Evolutionary conservation across 108 stramenopile species (phyloP).

Genomic region (Thalassiosira profunda): DNA sequence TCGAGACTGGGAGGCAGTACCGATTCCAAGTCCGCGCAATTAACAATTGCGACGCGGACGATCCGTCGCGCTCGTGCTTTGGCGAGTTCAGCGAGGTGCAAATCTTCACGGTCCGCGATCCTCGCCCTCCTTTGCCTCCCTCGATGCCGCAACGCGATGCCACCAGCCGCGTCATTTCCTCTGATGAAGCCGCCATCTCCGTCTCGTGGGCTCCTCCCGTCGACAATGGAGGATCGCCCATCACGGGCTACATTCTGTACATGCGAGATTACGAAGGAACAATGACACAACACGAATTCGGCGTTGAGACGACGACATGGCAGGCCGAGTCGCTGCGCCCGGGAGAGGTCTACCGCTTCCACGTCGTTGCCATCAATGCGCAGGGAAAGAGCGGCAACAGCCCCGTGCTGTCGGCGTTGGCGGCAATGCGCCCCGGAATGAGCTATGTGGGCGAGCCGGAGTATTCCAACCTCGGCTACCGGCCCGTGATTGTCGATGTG

Average conservation of each 20-base stretch:
- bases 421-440: conserved; percentile 60
- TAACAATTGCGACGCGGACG: conserved; percentile 72
- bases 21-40: conserved; percentile 85
- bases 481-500: conserved; percentile 57
- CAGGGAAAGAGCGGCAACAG: conserved; percentile 65
- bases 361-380: conserved; percentile 74
- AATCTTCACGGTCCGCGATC: conserved; percentile 69
- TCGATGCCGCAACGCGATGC: conserved; percentile 64
- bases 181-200: conserved; percentile 52
- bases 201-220: conserved; percentile 68
- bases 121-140: conserved; percentile 71
- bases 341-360: conserved; percentile 79
- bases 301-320: conserved; percentile 25
- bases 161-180: conserved; percentile 29
- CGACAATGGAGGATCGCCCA: conserved; percentile 88
- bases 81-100: conserved; percentile 68
- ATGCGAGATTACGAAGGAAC: conserved; percentile 50
- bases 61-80: conserved; percentile 56
- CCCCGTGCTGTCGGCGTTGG: conserved; percentile 66
- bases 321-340: conserved; percentile 41
- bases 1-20: conserved; percentile 75
- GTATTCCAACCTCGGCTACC: conserved; percentile 23
- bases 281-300: conserved; percentile 21
- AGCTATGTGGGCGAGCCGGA: conserved; percentile 27
- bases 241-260: conserved; percentile 76